A percentile compares a stretch with the other conserved stretches of the same genome.
These are phyloP conservation scores for Pezicula radicicola DNA, from an alignment of 2,329 filamentous ascomycete genomes.

Conservation along the genomic window DNA sequence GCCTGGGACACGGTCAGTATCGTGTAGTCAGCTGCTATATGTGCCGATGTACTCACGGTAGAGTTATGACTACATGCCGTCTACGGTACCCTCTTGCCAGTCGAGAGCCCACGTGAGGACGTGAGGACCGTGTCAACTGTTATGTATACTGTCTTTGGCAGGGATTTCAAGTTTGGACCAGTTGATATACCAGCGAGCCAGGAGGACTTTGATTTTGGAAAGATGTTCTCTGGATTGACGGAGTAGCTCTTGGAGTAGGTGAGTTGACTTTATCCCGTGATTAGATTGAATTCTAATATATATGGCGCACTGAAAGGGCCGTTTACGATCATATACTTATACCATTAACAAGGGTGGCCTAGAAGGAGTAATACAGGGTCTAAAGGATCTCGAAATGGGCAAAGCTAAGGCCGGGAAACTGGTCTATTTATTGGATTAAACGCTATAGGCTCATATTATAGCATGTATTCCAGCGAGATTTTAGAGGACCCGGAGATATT, in stretches of 20 bases:
- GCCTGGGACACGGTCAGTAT: constrained; percentile 43
- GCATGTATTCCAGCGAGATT: too few relatives aligned
- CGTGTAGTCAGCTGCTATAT: neutral
- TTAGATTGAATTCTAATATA: too few relatives aligned
- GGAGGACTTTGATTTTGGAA: constrained; percentile 6
- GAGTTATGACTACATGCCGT: neutral
- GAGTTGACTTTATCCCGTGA: too few relatives aligned
- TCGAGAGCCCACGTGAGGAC: neutral
- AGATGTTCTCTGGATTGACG: constrained; percentile 1
- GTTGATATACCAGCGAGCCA: neutral
- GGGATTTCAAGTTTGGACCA: neutral
- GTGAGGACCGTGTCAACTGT: neutral
- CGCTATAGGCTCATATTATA: neutral
- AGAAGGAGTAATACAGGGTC: constrained; percentile 12
- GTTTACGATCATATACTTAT: constrained; percentile 1
- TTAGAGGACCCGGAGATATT: too few relatives aligned
- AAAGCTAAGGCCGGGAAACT: neutral
- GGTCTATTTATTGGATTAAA: neutral
- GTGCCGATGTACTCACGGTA: neutral
- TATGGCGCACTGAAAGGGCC: constrained; percentile 18
- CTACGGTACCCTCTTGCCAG: neutral
- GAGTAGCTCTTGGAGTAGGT: constrained; percentile 3
- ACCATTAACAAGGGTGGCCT: constrained; percentile 3
- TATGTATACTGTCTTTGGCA: neutral
- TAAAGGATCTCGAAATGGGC: neutral